Percentiles rank a stretch among this genome's conserved stretches.
These are phyloP conservation scores for Psidium guajava DNA, from an alignment of 345 rosid genomes.

Conservation along the genomic window DNA sequence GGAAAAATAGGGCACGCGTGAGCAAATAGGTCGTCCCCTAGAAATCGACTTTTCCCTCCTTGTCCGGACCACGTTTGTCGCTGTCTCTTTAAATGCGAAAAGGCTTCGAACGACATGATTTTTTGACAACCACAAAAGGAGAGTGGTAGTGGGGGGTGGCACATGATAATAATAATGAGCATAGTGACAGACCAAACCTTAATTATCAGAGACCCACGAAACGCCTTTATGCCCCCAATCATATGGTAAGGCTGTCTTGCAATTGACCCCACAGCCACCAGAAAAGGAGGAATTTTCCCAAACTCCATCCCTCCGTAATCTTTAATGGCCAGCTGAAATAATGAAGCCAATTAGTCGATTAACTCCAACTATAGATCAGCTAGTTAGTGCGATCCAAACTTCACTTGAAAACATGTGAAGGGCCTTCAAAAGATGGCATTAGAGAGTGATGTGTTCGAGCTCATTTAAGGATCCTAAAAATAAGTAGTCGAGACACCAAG, in stretches of 20 bases:
- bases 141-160: background rate
- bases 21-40: slow-evolving; percentile 22
- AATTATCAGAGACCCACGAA: background rate
- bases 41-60: slow-evolving; percentile 2
- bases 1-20: slow-evolving; percentile 25
- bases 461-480: background rate
- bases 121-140: background rate
- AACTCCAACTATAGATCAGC: background rate
- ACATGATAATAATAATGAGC: background rate
- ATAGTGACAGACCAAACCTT: background rate
- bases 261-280: background rate
- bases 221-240: slow-evolving; percentile 4
- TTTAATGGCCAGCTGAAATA: background rate
- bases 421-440: background rate
- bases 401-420: background rate
- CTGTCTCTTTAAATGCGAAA: background rate
- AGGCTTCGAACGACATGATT: background rate
- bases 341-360: background rate
- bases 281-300: background rate
- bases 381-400: background rate
- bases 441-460: background rate
- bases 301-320: background rate
- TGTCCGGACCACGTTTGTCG: slow-evolving; percentile 15
- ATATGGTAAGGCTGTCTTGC: slow-evolving; percentile 4
- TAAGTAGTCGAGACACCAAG: background rate